Evolutionary conservation across 345 rosid species (phyloP).

Genomic region (Pistacia atlantica): DNA sequence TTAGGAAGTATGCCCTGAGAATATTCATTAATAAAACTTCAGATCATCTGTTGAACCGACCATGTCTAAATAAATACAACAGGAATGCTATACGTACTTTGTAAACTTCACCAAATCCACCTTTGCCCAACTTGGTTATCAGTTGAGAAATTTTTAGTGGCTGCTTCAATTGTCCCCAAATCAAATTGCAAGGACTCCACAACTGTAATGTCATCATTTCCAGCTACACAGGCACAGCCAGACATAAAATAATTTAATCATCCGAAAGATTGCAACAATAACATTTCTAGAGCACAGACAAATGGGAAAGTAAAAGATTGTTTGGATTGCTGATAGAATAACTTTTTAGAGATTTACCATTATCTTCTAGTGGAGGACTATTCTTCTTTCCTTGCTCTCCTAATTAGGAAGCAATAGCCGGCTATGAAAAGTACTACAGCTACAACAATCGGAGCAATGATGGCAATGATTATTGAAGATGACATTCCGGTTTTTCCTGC

Average conservation of each 20-base stretch:
- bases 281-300: no score
- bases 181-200: conserved; percentile 47
- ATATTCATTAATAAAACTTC: background rate
- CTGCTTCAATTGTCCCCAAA: conserved; percentile 37
- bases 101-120: conserved; percentile 75
- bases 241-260: background rate
- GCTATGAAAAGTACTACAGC: conserved; percentile 27
- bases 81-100: conserved; percentile 31
- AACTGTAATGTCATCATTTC: conserved; percentile 26
- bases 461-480: conserved; percentile 26
- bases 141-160: conserved; percentile 50
- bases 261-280: background rate
- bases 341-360: conserved; percentile 27
- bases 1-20: conserved; percentile 23
- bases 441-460: conserved; percentile 30
- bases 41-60: background rate
- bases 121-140: conserved; percentile 62
- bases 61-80: no score
- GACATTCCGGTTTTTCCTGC: conserved; percentile 35
- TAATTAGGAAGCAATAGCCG: conserved; percentile 29
- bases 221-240: conserved; percentile 28
- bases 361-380: conserved; percentile 21
- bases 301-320: background rate
- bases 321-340: background rate
- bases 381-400: conserved; percentile 33